Evolutionary conservation across 2,329 filamentous ascomycete species (phyloP).

Genomic region (Aspergillus felis): DNA sequence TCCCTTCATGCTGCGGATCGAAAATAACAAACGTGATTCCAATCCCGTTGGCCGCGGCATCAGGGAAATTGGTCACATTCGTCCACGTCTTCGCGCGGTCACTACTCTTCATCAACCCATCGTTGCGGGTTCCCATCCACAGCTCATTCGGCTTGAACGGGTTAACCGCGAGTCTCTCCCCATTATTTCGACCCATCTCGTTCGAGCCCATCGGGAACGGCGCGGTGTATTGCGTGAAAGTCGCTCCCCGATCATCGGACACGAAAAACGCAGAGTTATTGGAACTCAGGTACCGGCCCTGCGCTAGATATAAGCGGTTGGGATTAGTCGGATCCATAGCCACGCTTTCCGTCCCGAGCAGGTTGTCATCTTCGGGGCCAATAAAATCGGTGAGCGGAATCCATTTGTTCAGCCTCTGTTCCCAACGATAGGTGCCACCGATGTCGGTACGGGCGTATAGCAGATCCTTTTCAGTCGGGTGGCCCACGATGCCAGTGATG

Average conservation of each 20-base stretch:
- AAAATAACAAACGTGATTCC: constrained; percentile 12
- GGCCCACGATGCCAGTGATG: constrained; percentile 12
- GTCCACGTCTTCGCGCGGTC: constrained; percentile 11
- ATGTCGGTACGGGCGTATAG: constrained; percentile 15
- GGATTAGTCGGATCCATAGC: constrained; percentile 10
- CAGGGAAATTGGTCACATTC: constrained; percentile 10
- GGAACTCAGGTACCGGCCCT: constrained; percentile 10
- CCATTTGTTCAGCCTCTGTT: constrained; percentile 6
- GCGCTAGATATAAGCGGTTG: constrained; percentile 9
- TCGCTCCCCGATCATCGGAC: constrained; percentile 8
- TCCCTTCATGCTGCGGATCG: constrained; percentile 7
- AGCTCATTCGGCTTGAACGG: constrained; percentile 10
- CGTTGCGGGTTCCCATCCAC: constrained; percentile 10
- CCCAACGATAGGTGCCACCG: constrained; percentile 12
- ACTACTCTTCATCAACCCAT: constrained; percentile 10
- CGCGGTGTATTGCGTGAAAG: constrained; percentile 6
- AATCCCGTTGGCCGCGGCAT: constrained; percentile 8
- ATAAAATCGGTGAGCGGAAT: constrained; percentile 14
- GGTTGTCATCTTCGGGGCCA: constrained; percentile 9
- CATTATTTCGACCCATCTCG: constrained; percentile 13
- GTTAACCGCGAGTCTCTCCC: constrained; percentile 13
- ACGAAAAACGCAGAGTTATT: constrained; percentile 10
- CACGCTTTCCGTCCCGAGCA: constrained; percentile 12
- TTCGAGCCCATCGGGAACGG: constrained; percentile 12
- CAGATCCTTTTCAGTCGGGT: constrained; percentile 9